phyloP scores from a whole-genome alignment of 345 rosid species.

The Corchorus capsularis region DNA sequence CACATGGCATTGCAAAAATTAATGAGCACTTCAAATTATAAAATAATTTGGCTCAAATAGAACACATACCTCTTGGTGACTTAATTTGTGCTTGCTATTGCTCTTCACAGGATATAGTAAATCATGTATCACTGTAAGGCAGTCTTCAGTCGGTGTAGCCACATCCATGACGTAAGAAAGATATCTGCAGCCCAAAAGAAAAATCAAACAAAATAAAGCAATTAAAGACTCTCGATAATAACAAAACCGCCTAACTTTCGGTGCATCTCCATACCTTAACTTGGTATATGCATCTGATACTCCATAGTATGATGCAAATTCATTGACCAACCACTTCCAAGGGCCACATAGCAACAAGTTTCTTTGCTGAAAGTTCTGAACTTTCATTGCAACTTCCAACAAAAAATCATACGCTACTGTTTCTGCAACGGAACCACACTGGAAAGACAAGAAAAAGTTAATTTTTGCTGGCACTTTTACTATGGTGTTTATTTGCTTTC shows the following conservation, averaged over 20 bases:
- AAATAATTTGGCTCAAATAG: neutral
- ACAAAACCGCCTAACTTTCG: constrained; percentile 10
- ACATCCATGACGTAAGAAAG: constrained; percentile 97
- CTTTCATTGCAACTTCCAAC: constrained; percentile 92
- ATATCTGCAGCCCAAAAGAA: constrained; percentile 54
- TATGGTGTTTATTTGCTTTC: neutral
- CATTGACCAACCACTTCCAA: constrained; percentile 87
- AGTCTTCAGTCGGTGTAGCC: constrained; percentile 91
- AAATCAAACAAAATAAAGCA: constrained; percentile 1
- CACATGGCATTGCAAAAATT: neutral
- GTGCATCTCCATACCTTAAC: constrained; percentile 54
- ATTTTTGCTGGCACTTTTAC: neutral
- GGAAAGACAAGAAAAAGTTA: constrained; percentile 18
- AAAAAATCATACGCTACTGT: constrained; percentile 93
- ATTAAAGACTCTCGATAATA: neutral
- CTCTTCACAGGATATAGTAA: constrained; percentile 78
- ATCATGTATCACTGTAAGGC: constrained; percentile 71
- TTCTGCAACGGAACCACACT: constrained; percentile 94
- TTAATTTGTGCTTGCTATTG: constrained; percentile 61
- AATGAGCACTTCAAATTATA: neutral
- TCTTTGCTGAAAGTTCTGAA: constrained; percentile 76
- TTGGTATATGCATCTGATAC: constrained; percentile 89
- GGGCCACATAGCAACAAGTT: constrained; percentile 73
- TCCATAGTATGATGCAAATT: constrained; percentile 87
- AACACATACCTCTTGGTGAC: constrained; percentile 89